phyloP scores from a whole-genome alignment of 192 early-diverging fungal species.

The Ramicandelaber brevisporus region DNA sequence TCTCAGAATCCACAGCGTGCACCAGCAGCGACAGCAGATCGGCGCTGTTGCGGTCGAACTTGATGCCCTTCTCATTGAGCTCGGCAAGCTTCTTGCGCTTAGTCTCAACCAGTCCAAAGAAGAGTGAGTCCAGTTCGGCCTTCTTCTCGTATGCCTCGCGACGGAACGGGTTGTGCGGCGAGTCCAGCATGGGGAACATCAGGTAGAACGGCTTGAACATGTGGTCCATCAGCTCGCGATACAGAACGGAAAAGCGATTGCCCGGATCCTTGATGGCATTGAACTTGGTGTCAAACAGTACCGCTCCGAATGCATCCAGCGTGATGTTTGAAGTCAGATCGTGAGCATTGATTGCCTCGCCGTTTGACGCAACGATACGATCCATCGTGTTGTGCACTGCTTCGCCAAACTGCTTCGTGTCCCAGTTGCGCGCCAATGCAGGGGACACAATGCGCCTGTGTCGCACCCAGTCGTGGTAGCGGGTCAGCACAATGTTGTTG shows the following conservation, averaged over 20 bases:
- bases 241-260: slow-evolving; percentile 15
- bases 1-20: slow-evolving; percentile 17
- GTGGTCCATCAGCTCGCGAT: slow-evolving; percentile 15
- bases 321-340: no score
- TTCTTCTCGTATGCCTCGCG: slow-evolving; percentile 10
- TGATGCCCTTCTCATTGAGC: slow-evolving; percentile 5
- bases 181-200: slow-evolving; percentile 19
- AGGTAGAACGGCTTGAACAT: slow-evolving; percentile 16
- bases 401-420: no score
- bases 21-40: slow-evolving; percentile 27
- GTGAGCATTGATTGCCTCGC: no score
- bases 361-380: no score
- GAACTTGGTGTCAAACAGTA: slow-evolving; percentile 26
- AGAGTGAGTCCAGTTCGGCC: slow-evolving; percentile 5
- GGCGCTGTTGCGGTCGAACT: slow-evolving; percentile 11
- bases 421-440: no score
- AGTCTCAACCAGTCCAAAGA: slow-evolving; percentile 13
- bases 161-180: slow-evolving; percentile 11
- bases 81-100: slow-evolving; percentile 10
- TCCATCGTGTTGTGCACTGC: no score
- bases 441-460: no score
- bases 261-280: slow-evolving; percentile 14
- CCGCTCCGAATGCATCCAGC: slow-evolving; percentile 25
- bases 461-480: no score
- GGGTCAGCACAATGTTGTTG: no score